Evolutionary conservation across 345 rosid genomes (phyloP).

Genomic region (Populus davidiana): DNA sequence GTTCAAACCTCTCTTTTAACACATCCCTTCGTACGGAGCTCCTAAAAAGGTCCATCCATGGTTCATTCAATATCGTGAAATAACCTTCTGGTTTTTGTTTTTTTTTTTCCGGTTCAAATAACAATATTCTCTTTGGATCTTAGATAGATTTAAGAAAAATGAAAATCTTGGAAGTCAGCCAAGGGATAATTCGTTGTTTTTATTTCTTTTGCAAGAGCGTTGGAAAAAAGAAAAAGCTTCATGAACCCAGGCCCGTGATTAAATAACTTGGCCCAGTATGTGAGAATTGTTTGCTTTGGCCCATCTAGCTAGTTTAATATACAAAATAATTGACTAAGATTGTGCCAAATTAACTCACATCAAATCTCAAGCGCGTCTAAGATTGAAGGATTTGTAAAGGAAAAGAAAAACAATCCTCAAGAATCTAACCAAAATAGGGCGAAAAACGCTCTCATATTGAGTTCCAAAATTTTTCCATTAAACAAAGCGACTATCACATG

Average conservation of each 20-base stretch:
- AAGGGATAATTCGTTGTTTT: neutral
- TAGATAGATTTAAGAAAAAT: neutral
- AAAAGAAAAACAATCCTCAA: neutral
- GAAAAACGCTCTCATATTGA: no score
- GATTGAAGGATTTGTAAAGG: neutral
- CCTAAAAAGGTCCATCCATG: neutral
- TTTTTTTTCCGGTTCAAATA: neutral
- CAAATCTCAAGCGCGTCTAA: neutral
- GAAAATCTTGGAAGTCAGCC: neutral
- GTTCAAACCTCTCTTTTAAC: neutral
- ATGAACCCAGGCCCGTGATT: neutral
- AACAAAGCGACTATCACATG: neutral
- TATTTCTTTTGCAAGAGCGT: neutral
- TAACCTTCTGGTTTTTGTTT: neutral
- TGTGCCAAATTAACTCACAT: neutral
- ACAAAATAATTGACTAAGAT: neutral
- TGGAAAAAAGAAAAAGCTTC: neutral
- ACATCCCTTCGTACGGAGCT: neutral
- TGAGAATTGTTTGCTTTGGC: no score
- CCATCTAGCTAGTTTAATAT: neutral
- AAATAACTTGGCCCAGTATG: neutral
- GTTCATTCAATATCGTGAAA: neutral
- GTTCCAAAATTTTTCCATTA: neutral
- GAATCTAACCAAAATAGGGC: neutral
- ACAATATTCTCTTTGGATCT: neutral